Evolutionary conservation across 306 rosid genomes (phyloP), one percentile per base, ranked within the genome.

Genomic region (Dryas drummondii): DNA sequence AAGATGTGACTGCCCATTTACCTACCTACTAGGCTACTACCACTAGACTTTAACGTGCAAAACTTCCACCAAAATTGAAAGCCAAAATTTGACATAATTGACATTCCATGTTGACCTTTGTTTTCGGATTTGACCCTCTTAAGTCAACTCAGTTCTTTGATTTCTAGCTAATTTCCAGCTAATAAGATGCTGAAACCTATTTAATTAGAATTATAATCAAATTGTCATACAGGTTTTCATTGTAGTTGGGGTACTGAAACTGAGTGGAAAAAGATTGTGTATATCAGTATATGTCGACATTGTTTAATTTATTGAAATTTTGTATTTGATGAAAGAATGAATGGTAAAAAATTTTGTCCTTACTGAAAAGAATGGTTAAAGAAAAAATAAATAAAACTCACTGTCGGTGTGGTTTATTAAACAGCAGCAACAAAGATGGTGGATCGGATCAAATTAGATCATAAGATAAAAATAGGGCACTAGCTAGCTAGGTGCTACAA

Each of bases 51-150:
- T 32, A 73, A 69, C 67, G 4, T 49, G 27, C 54, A 32, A 78
- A 74, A 60, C 76, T 48, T 44, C 46, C 61, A 57, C 13, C 13
- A 26, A 63, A 77, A 49, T 54, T 60, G 37, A 32, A 64, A 47
- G 27, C 66, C 46, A 26, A 37, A 41, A 55, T 63, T 13, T 22
- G 19, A 27, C 64, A 68, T 48, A 55, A 64, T 13, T 22, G 19
- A 27, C 64, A 68, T 48, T 69, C 58, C 46, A 54, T 17, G 66
- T 59, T 66, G 75, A 58, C 52, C 52, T 48, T 15, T 47, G 7
- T 17, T 76, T 81, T 62, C 45, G 44, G 56, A 49, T 12, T 71
- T 61, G 71, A 51, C 60, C 60, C 54, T 81, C 70, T 32, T 2
- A 44, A 44, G 78, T 72, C 81, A 71, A 66, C 70, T 52, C 22